Evolutionary conservation across 2,329 filamentous ascomycete genomes (phyloP), one percentile per base, ranked within the genome.

Genomic region (Magnaporthales sp.): DNA sequence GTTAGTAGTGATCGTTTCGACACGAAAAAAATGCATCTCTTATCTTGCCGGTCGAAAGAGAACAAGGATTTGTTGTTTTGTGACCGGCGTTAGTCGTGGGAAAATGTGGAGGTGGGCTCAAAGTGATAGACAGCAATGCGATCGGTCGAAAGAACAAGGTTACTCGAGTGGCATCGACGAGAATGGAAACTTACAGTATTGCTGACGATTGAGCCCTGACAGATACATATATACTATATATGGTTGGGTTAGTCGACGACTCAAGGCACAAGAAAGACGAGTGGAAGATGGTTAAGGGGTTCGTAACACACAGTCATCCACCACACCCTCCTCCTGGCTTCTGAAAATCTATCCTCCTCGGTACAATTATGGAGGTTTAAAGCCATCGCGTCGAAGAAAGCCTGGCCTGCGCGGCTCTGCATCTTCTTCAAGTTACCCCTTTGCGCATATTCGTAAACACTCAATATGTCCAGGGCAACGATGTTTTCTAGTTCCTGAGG

Each of bases 361-460:
- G 70, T 74, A 62, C 74, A 76, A 7, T 72, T 73, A 70, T 84
- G 81, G 1, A 84, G 73, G 6, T 74, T 77, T 27, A 81, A 70
- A 32, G 76, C 77, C 76, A 83, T 80, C 8, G 81, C 81, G 19
- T 77, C 71, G 68, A 81, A 75, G 51, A 84, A 70, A 3, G 82
- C 82, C 67, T 82, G 79, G 0, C 80, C 80, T 0, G 81, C 79
- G 65, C 82, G 76, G 67, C 76, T 79, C 66, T 78, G 76, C 81
- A 84, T 83, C 71, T 83, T 84, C 68, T 80, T 80, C 68, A 84
- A 73, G 69, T 84, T 84, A 0, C 82, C 82, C 6, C 82, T 76
- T 68, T 84, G 82, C 0, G 80, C 78, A 72, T 84, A 84, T 71
- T 84, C 82, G 70, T 84, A 84, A 5, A 82, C 77, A 69, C 80